Evolutionary conservation across 176 grass and related monocot species (phyloP).

Genomic region (Poa pratensis): DNA sequence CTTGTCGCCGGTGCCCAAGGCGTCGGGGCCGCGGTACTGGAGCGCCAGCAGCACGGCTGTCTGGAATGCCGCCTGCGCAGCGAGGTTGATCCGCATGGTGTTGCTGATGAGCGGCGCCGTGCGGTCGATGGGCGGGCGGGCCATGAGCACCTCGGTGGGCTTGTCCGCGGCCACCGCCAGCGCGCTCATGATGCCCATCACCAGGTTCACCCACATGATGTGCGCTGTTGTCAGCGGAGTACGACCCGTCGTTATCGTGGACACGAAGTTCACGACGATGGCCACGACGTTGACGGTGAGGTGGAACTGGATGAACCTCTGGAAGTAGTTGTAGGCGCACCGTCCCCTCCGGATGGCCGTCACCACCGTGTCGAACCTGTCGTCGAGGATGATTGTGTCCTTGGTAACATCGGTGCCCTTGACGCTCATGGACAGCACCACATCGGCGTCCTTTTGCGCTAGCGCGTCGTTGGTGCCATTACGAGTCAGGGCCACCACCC

Average conservation of each 20-base stretch:
- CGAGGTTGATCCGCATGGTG: slow-evolving; percentile 77
- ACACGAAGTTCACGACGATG: slow-evolving; percentile 58
- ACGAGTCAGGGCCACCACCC: slow-evolving; percentile 72
- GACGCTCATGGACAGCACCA: slow-evolving; percentile 55
- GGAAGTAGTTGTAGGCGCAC: slow-evolving; percentile 70
- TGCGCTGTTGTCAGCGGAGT: slow-evolving; percentile 74
- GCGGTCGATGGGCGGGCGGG: slow-evolving; percentile 51
- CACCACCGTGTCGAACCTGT: slow-evolving; percentile 77
- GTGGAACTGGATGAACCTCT: slow-evolving; percentile 90
- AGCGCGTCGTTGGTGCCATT: not conserved
- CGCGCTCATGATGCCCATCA: slow-evolving; percentile 83
- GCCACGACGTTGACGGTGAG: slow-evolving; percentile 71
- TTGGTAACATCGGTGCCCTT: slow-evolving; percentile 86
- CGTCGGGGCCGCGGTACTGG: slow-evolving; percentile 41
- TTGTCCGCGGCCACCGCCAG: slow-evolving; percentile 67
- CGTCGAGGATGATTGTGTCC: slow-evolving; percentile 77
- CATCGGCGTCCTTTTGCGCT: slow-evolving; percentile 41
- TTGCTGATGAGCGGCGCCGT: slow-evolving; percentile 72
- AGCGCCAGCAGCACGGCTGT: slow-evolving; percentile 57
- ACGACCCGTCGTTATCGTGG: slow-evolving; percentile 38
- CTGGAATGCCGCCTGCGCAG: slow-evolving; percentile 62
- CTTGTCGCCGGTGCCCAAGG: slow-evolving; percentile 33
- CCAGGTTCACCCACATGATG: slow-evolving; percentile 83
- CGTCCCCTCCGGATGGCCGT: slow-evolving; percentile 64
- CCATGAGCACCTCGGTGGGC: slow-evolving; percentile 61